These are phyloP conservation scores for Geotrichum bryndzae DNA, from an alignment of 1,139 yeast genomes.

Conservation along the genomic window DNA sequence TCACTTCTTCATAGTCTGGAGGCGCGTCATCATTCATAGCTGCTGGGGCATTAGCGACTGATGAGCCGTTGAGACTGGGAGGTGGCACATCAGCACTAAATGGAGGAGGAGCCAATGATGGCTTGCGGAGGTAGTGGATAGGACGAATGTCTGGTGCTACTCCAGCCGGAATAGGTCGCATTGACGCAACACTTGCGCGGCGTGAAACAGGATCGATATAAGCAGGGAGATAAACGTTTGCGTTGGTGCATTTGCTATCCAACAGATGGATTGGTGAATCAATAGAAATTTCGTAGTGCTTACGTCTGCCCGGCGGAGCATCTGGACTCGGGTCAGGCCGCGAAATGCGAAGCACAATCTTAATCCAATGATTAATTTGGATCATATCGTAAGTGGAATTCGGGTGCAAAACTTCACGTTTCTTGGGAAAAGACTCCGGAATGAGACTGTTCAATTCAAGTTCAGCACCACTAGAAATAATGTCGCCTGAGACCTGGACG, in stretches of 20 bases:
- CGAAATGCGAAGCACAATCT: conserved; percentile 73
- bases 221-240: conserved; percentile 38
- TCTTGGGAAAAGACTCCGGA: conserved; percentile 54
- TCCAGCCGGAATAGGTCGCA: conserved; percentile 12
- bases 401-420: conserved; percentile 55
- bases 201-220: conserved; percentile 25
- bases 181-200: conserved; percentile 12
- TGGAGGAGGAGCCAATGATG: conserved; percentile 44
- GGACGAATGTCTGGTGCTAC: conserved; percentile 28
- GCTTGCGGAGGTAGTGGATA: conserved; percentile 39
- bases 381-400: conserved; percentile 74
- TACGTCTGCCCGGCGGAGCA: conserved; percentile 43
- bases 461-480: conserved; percentile 49
- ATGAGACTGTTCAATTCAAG: conserved; percentile 78
- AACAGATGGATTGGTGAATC: conserved; percentile 85
- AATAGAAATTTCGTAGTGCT: conserved; percentile 85
- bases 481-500: conserved; percentile 25
- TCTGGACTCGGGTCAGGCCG: conserved; percentile 46
- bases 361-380: conserved; percentile 90
- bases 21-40: conserved; percentile 20
- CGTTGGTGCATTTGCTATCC: conserved; percentile 40
- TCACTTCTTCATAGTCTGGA: conserved; percentile 18
- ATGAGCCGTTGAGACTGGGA: conserved; percentile 28
- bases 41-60: conserved; percentile 1
- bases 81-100: conserved; percentile 39